Base-by-base conservation (phyloP, 192 early-diverging fungal species). In the Lobulomyces angularis region DNA sequence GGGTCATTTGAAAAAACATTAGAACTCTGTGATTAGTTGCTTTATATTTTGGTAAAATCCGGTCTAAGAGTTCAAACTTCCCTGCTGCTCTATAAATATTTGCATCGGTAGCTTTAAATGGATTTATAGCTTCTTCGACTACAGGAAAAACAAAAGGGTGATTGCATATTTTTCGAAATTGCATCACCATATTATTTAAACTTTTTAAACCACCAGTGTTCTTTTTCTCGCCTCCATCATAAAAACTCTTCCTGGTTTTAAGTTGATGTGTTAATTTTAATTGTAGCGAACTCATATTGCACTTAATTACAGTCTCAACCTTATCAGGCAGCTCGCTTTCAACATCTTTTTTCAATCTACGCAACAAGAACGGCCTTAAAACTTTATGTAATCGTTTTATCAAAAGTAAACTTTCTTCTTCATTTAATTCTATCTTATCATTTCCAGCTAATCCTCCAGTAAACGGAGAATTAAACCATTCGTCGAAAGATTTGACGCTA, bases 391-490 rank as follows among this genome's bases (percentile, higher is more conserved):
- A 66, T 53, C 95, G 82, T 51, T 79, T 75, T 55, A 98, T 98
- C 48, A 98, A 82, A 48, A 98, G 74, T 24, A 98, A 71, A 32
- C 82, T 74, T 62, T 98, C 95, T 82, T 98, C 95, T 79, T 98
- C 95, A 66, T 86, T 98, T 12, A 98, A 72, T 39, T 79, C 87
- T 34, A 91, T 83, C 35, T 79, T 82, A 42, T 90, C 88, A 45
- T 94, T 81, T 21, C 82, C 82, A 31, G 41, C 48, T n/a, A n/a
- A n/a, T 42, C 73, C 80, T 23, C 74, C 58, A 30, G 64, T 77
- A 50, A 98, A 96, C 6, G 92, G 92, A 8, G 90, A 84, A 53
- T 88, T 94, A 76, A 98, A 98, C 92, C 92, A 98, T 51, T 98
- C 92, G 55, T 96, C 95, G 64, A 98, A 98, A 28, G 80, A 85